These are phyloP conservation scores for Aspergillus sparsus DNA, from an alignment of 495 filamentous ascomycete genomes.

Conservation along the genomic window DNA sequence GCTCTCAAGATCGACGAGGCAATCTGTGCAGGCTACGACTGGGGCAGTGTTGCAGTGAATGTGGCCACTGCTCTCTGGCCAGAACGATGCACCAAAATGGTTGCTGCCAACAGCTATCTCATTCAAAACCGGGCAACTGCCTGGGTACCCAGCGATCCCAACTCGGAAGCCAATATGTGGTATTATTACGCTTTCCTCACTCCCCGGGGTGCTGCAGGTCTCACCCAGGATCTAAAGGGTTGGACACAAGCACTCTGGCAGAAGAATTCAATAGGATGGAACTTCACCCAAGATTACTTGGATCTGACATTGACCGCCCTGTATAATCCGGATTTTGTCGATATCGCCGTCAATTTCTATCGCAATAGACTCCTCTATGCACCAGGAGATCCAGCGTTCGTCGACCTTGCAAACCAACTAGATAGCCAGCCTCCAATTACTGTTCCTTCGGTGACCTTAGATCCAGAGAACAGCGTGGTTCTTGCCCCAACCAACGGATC, in stretches of 20 bases:
- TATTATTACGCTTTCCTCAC: conserved; percentile 12
- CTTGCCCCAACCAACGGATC: neutral
- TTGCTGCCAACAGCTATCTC: conserved; percentile 10
- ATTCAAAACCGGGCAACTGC: conserved; percentile 11
- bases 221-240: conserved; percentile 3
- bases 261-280: conserved; percentile 5
- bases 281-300: conserved; percentile 9
- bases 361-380: conserved; percentile 7
- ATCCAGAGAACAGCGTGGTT: conserved; percentile 7
- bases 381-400: conserved; percentile 2
- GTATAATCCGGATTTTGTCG: conserved; percentile 9
- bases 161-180: conserved; percentile 4
- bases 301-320: conserved; percentile 1
- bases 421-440: conserved; percentile 6
- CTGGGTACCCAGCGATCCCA: neutral
- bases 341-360: conserved; percentile 6
- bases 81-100: conserved; percentile 11
- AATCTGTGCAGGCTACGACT: conserved; percentile 11
- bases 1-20: conserved; percentile 3
- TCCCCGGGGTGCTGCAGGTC: neutral
- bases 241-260: conserved; percentile 3
- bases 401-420: neutral
- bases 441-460: conserved; percentile 1
- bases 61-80: conserved; percentile 6
- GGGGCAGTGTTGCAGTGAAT: conserved; percentile 9